Conservation (phyloP, 129 eudicot species). For the Rutidosis leptorrhynchoides region DNA sequence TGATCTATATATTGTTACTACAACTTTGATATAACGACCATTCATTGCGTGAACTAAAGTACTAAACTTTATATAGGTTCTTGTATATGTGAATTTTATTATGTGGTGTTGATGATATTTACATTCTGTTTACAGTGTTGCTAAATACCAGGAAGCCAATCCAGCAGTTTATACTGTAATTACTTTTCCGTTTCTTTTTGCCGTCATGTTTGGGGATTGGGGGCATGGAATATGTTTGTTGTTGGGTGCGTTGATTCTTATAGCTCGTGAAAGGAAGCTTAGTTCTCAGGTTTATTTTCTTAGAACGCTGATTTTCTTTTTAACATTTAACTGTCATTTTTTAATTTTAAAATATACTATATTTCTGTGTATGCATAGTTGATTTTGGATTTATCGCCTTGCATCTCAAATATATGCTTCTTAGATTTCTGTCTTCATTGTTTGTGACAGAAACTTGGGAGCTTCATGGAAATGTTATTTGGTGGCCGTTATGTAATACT, state of each 20-base stretch:
- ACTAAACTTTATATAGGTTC: not conserved
- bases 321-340: not conserved
- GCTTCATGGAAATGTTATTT: slow-evolving; percentile 99
- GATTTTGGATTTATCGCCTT: not conserved
- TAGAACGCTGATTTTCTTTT: slow-evolving; percentile 4
- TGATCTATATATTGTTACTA: not conserved
- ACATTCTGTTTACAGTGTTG: slow-evolving; percentile 60
- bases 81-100: slow-evolving; percentile 3
- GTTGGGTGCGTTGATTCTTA: slow-evolving; percentile 74
- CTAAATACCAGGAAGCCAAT: slow-evolving; percentile 95
- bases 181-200: slow-evolving; percentile 98
- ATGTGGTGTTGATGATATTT: slow-evolving; percentile 15
- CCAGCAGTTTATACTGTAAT: slow-evolving; percentile 92
- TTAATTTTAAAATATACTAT: not conserved
- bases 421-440: slow-evolving; percentile 12
- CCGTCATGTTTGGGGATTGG: slow-evolving; percentile 99
- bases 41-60: slow-evolving; percentile 4
- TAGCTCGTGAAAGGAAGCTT: slow-evolving; percentile 75
- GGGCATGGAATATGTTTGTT: slow-evolving; percentile 96
- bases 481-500: slow-evolving; percentile 97
- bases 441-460: slow-evolving; percentile 81
- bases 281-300: slow-evolving; percentile 73
- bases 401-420: slow-evolving; percentile 6
- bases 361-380: not conserved
- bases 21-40: slow-evolving; percentile 2